Evolutionary conservation across 2,329 filamentous ascomycete species (phyloP).

Genomic region (Sporothrix humicola): DNA sequence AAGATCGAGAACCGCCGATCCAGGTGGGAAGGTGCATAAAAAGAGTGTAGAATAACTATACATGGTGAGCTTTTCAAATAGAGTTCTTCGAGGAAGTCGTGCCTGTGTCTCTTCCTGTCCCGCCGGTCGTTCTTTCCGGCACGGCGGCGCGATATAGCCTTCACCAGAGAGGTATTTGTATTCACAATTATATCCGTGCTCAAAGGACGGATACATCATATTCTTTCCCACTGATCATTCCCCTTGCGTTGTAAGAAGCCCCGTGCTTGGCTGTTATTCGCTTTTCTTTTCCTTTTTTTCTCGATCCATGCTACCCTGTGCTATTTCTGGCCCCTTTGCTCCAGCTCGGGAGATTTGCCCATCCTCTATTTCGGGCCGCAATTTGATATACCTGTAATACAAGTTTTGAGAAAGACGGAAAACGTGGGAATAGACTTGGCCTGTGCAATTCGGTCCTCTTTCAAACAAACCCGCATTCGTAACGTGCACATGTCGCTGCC

Average conservation of each 20-base stretch:
- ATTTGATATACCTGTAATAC: background rate
- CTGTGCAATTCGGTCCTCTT: background rate
- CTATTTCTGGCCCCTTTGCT: slow-evolving; percentile 4
- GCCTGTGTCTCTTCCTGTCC: background rate
- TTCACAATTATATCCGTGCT: background rate
- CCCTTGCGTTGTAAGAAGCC: background rate
- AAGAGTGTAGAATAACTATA: background rate
- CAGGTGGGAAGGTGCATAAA: background rate
- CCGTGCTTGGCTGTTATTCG: background rate
- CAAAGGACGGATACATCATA: too few relatives aligned
- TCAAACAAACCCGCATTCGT: background rate
- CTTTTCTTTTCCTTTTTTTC: background rate
- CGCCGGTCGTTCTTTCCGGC: slow-evolving; percentile 22
- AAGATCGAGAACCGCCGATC: background rate
- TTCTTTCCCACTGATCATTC: background rate
- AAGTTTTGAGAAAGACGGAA: background rate
- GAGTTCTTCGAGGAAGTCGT: background rate
- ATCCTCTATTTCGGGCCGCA: slow-evolving; percentile 28
- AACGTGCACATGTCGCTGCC: slow-evolving; percentile 15
- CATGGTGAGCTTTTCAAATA: background rate
- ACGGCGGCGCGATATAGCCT: slow-evolving; percentile 9
- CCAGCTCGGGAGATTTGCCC: background rate
- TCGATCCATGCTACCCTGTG: slow-evolving; percentile 3
- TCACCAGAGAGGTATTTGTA: background rate
- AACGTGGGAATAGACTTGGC: background rate